These are phyloP conservation scores for Cicer bijugum DNA, from an alignment of 306 rosid species.

Conservation along the genomic window DNA sequence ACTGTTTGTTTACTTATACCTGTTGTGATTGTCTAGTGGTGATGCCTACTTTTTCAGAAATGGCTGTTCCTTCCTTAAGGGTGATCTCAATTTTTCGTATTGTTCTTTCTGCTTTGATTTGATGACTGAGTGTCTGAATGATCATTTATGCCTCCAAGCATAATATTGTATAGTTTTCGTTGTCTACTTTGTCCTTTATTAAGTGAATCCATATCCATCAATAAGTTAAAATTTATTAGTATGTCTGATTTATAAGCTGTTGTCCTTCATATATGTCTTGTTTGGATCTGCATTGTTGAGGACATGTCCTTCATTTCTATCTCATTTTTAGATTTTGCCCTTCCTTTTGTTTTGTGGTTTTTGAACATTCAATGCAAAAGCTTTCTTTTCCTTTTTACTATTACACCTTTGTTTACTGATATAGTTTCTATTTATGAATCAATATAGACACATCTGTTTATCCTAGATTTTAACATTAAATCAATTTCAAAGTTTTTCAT, in stretches of 20 bases:
- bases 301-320: conserved; percentile 19
- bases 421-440: conserved; percentile 8
- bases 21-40: not conserved
- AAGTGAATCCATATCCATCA: not conserved
- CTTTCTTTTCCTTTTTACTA: not conserved
- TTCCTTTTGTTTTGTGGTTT: conserved; percentile 11
- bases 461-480: conserved; percentile 32
- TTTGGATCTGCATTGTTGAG: conserved; percentile 19
- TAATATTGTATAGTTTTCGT: conserved; percentile 29
- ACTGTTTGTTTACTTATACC: not conserved
- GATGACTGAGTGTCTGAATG: not conserved
- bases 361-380: conserved; percentile 3
- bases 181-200: conserved; percentile 3
- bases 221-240: conserved; percentile 18
- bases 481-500: conserved; percentile 40
- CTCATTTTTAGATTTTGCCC: not conserved
- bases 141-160: not conserved
- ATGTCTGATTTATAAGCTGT: conserved; percentile 4
- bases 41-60: conserved; percentile 13
- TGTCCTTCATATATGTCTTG: conserved; percentile 20
- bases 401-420: conserved; percentile 8
- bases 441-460: not conserved
- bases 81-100: not conserved
- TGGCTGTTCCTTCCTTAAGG: conserved; percentile 15
- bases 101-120: not conserved